Conservation (phyloP, 148 eudicot species). For the Oxyria digyna region DNA sequence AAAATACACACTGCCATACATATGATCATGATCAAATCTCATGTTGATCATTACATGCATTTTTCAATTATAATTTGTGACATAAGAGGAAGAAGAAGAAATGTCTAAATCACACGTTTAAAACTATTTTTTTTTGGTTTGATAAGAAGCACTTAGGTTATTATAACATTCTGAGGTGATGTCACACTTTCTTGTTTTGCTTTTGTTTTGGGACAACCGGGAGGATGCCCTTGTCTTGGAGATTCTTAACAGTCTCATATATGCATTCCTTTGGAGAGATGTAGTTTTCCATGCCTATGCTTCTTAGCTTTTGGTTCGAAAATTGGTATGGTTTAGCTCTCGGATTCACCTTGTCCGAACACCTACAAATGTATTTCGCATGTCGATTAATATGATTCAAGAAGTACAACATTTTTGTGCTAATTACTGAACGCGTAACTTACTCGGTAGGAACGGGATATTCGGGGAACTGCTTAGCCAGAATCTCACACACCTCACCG, state of each 20-base stretch:
- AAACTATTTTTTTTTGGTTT: too few species aligned
- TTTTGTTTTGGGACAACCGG: slow-evolving; percentile 3
- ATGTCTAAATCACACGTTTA: too few species aligned
- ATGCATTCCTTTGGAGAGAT: slow-evolving; percentile 45
- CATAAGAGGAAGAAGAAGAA: too few species aligned
- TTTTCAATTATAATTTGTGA: too few species aligned
- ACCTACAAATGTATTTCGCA: slow-evolving; percentile 29
- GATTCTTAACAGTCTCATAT: slow-evolving; percentile 67
- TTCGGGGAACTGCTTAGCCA: slow-evolving; percentile 70
- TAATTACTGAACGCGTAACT: slow-evolving; percentile 12
- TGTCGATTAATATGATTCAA: too few species aligned
- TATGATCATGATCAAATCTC: too few species aligned
- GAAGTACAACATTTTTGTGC: not conserved
- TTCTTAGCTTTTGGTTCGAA: slow-evolving; percentile 66
- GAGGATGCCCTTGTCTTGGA: slow-evolving; percentile 75
- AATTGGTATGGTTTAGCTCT: slow-evolving; percentile 62
- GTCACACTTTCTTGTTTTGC: not conserved
- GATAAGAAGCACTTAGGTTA: too few species aligned
- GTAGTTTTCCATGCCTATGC: slow-evolving; percentile 57
- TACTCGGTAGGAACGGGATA: slow-evolving; percentile 83
- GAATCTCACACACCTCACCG: slow-evolving; percentile 68
- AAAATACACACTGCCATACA: too few species aligned
- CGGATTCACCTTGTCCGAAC: slow-evolving; percentile 63
- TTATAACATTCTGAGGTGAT: too few species aligned
- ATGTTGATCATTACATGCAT: too few species aligned